Conservation (phyloP, 257 asterid genomes). For the Lithospermum erythrorhizon region DNA sequence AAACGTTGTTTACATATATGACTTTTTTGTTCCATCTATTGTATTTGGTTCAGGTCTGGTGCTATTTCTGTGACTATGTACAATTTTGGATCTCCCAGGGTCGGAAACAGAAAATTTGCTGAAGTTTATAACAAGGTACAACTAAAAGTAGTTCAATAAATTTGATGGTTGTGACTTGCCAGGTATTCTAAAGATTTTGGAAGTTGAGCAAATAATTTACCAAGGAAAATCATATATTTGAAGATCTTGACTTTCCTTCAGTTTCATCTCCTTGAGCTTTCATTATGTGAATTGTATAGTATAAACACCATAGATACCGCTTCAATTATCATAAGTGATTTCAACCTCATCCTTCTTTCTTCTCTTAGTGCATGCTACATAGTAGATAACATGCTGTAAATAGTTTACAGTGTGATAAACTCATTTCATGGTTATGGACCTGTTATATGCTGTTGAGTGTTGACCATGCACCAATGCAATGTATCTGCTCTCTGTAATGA, state of each 20-base stretch:
- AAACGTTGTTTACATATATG: not conserved
- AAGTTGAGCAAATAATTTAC: conserved; percentile 2
- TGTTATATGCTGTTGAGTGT: too few species aligned
- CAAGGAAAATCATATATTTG: not conserved
- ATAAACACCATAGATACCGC: not conserved
- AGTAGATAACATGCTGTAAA: too few species aligned
- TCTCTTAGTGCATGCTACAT: not conserved
- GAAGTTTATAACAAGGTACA: conserved; percentile 78
- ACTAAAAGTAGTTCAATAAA: not conserved
- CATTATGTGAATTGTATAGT: too few species aligned
- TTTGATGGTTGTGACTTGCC: not conserved
- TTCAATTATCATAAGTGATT: not conserved
- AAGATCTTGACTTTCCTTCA: not conserved
- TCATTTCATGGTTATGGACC: too few species aligned
- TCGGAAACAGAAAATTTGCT: conserved; percentile 89
- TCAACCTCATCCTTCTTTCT: not conserved
- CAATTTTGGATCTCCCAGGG: conserved; percentile 96
- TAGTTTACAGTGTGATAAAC: too few species aligned
- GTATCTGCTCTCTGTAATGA: too few species aligned
- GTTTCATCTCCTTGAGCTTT: not conserved
- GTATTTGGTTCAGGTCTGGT: conserved; percentile 44
- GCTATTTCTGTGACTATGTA: conserved; percentile 79
- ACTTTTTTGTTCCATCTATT: conserved; percentile 3
- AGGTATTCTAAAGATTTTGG: not conserved
- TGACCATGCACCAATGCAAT: too few species aligned